A percentile compares a stretch with the other conserved stretches of the same genome.
phyloP scores from a whole-genome alignment of 768 basidiomycete species.

The Boletus sp. region DNA sequence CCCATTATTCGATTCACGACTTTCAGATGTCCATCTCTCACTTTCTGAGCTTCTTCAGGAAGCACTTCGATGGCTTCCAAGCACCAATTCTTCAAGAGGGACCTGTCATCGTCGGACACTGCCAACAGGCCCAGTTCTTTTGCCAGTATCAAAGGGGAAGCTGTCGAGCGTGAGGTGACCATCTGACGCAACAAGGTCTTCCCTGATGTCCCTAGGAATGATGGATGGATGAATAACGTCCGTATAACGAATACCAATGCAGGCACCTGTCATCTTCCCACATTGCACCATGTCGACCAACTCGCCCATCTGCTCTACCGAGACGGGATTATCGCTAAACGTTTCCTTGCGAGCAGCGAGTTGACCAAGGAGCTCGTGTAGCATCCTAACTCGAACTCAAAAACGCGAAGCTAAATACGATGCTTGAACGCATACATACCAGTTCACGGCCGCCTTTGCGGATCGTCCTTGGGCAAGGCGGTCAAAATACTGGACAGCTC shows the following conservation, averaged over 20 bases:
- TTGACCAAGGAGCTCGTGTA: conserved; percentile 82
- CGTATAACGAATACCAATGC: not conserved
- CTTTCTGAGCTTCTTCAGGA: conserved; percentile 63
- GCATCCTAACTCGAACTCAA: conserved; percentile 57
- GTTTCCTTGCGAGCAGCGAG: conserved; percentile 57
- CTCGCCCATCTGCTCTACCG: conserved; percentile 63
- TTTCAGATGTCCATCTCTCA: conserved; percentile 60
- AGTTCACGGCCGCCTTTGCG: conserved; percentile 77
- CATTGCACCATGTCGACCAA: conserved; percentile 72
- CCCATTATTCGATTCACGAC: conserved; percentile 58
- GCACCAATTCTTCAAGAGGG: conserved; percentile 54
- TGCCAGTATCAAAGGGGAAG: conserved; percentile 43
- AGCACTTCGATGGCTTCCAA: conserved; percentile 58
- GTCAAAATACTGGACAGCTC: conserved; percentile 82
- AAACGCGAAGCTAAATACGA: not conserved
- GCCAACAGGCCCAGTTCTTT: conserved; percentile 47
- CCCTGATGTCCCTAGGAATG: conserved; percentile 63
- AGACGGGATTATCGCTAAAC: conserved; percentile 57
- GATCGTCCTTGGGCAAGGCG: conserved; percentile 51
- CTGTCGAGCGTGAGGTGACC: conserved; percentile 43
- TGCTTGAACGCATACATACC: conserved; percentile 45
- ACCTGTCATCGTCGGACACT: conserved; percentile 29
- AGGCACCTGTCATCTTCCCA: conserved; percentile 64
- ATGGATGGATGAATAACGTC: not conserved
- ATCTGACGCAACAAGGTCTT: conserved; percentile 74